These are phyloP conservation scores for Dryas alaskensis DNA, from an alignment of 306 rosid species.

Conservation along the genomic window DNA sequence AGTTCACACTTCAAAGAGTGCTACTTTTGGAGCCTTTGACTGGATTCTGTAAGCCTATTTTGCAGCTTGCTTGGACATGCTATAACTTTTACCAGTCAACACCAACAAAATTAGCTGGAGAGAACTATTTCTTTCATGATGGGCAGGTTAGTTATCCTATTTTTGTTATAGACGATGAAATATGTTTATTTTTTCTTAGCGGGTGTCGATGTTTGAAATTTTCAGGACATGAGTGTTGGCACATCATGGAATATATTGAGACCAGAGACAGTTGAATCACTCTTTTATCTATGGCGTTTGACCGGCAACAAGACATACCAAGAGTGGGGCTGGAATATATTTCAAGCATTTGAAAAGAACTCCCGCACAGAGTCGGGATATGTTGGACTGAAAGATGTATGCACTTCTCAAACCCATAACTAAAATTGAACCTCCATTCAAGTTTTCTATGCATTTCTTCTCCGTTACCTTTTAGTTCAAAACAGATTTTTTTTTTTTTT, in stretches of 20 bases:
- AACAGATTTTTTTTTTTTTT: background rate
- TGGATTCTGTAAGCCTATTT: slow-evolving; percentile 23
- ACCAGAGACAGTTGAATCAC: slow-evolving; percentile 97
- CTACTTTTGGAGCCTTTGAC: slow-evolving; percentile 3
- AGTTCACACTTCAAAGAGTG: background rate
- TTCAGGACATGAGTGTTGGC: slow-evolving; percentile 88
- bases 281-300: slow-evolving; percentile 92
- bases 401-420: slow-evolving; percentile 32
- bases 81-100: slow-evolving; percentile 96
- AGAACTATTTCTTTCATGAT: slow-evolving; percentile 73
- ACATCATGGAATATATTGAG: slow-evolving; percentile 98
- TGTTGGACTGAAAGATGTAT: slow-evolving; percentile 95
- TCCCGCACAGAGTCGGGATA: slow-evolving; percentile 88
- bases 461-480: background rate
- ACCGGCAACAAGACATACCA: slow-evolving; percentile 95
- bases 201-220: slow-evolving; percentile 21
- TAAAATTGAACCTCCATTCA: background rate
- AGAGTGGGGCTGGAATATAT: slow-evolving; percentile 99
- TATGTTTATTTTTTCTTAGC: slow-evolving; percentile 14
- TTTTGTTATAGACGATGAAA: slow-evolving; percentile 14
- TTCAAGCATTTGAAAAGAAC: slow-evolving; percentile 97
- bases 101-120: slow-evolving; percentile 97
- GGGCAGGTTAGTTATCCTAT: slow-evolving; percentile 70
- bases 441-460: slow-evolving; percentile 16
- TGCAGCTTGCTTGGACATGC: slow-evolving; percentile 99